These are phyloP conservation scores for Aspergillus melleus DNA, from an alignment of 2,329 filamentous ascomycete species.

Conservation along the genomic window DNA sequence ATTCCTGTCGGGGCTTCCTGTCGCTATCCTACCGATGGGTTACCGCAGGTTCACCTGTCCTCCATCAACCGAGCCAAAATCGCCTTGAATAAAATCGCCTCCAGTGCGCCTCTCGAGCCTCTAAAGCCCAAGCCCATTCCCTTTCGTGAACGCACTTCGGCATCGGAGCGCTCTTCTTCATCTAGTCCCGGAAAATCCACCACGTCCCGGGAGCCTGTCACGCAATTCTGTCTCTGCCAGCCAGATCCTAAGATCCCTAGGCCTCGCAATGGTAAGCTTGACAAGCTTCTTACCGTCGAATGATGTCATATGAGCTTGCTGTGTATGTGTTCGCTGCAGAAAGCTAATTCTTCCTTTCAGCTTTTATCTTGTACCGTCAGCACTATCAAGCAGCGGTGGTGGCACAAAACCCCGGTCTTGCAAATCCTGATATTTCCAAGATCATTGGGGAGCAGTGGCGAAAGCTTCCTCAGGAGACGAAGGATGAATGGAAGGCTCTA, in stretches of 20 bases:
- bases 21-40: constrained; percentile 23
- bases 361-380: constrained; percentile 96
- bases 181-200: constrained; percentile 36
- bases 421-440: constrained; percentile 95
- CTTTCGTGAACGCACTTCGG: constrained; percentile 26
- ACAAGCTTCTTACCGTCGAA: constrained; percentile 24
- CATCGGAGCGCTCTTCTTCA: constrained; percentile 29
- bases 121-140: constrained; percentile 25
- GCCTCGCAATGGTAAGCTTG: constrained; percentile 65
- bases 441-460: constrained; percentile 95
- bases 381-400: constrained; percentile 84
- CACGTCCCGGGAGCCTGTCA: constrained; percentile 42
- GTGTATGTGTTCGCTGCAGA: constrained; percentile 62
- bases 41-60: constrained; percentile 29
- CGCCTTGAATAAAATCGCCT: constrained; percentile 21
- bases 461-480: constrained; percentile 69
- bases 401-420: constrained; percentile 78
- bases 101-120: constrained; percentile 13
- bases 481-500: constrained; percentile 82
- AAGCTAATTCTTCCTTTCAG: constrained; percentile 49
- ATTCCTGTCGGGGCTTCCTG: constrained; percentile 11
- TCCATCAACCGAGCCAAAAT: constrained; percentile 27
- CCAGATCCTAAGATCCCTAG: constrained; percentile 70
- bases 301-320: constrained; percentile 6
- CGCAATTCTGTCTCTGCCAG: constrained; percentile 67